phyloP scores from a whole-genome alignment of 306 rosid genomes.

The Canavalia ensiformis region DNA sequence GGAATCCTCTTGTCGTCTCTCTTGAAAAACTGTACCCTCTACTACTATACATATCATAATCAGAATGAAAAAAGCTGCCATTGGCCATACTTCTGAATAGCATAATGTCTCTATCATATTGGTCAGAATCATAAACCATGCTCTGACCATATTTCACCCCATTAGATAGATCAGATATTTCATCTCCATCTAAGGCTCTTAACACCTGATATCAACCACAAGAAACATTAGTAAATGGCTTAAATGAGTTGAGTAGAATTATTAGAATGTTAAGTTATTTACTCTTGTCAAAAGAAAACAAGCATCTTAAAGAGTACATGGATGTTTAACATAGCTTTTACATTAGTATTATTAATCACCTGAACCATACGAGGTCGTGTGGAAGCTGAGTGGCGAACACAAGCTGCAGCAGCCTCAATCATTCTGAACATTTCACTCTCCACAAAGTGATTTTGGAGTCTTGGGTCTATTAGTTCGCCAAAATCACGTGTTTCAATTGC shows the following conservation, averaged over 20 bases:
- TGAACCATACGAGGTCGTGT: slow-evolving; percentile 94
- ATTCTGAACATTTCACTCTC: slow-evolving; percentile 86
- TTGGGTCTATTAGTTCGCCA: slow-evolving; percentile 67
- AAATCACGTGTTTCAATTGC: slow-evolving; percentile 77
- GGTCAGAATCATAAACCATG: slow-evolving; percentile 78
- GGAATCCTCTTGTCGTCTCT: slow-evolving; percentile 54
- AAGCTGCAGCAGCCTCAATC: slow-evolving; percentile 95
- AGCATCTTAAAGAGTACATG: background rate
- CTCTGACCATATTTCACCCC: slow-evolving; percentile 92
- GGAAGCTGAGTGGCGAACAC: slow-evolving; percentile 90
- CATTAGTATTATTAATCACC: slow-evolving; percentile 59
- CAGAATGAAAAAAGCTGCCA: slow-evolving; percentile 58
- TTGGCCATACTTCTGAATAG: slow-evolving; percentile 74
- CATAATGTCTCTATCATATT: slow-evolving; percentile 77
- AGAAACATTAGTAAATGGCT: slow-evolving; percentile 4
- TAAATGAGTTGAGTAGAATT: slow-evolving; percentile 11
- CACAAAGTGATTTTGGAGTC: slow-evolving; percentile 73
- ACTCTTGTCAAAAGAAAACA: background rate
- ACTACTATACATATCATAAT: slow-evolving; percentile 57
- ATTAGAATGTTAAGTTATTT: background rate
- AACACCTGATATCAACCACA: slow-evolving; percentile 66
- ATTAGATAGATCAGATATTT: slow-evolving; percentile 76
- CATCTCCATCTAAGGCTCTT: slow-evolving; percentile 84
- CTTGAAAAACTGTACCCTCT: slow-evolving; percentile 57
- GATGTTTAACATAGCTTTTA: background rate